Evolutionary conservation across 805 yeast genomes (phyloP).

Genomic region (Saccharomycopsis babjevae): DNA sequence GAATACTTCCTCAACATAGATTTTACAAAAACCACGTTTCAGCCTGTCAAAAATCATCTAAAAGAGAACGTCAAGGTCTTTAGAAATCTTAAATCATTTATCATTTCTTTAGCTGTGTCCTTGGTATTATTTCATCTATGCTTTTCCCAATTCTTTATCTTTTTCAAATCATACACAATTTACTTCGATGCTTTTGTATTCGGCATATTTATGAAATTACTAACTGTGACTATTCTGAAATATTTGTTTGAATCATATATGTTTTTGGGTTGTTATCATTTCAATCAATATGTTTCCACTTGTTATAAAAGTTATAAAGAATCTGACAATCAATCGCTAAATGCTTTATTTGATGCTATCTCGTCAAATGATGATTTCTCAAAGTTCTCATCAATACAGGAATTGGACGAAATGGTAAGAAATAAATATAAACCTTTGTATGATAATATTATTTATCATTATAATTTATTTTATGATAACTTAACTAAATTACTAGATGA

Average conservation of each 20-base stretch:
- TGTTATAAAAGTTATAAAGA: constrained; percentile 5
- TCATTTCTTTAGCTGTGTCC: background rate
- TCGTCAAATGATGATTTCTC: background rate
- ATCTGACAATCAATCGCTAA: constrained; percentile 2
- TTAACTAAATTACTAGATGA: constrained; percentile 1
- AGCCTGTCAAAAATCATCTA: background rate
- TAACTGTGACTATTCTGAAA: background rate
- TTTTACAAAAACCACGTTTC: background rate
- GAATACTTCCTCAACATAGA: constrained; percentile 7
- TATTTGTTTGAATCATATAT: constrained; percentile 14
- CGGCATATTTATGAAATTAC: constrained; percentile 5
- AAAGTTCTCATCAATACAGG: constrained; percentile 12
- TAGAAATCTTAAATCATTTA: background rate
- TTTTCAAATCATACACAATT: background rate
- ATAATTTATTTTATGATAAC: constrained; percentile 1
- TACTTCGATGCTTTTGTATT: constrained; percentile 2
- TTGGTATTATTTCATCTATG: background rate
- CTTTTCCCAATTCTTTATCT: background rate
- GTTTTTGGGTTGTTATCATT: constrained; percentile 14
- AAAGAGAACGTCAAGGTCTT: background rate
- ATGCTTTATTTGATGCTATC: constrained; percentile 9
- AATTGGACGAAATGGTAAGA: constrained; percentile 8
- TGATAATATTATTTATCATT: background rate
- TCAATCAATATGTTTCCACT: constrained; percentile 10
- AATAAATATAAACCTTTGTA: constrained; percentile 5